Conservation (phyloP, 2,329 filamentous ascomycete genomes). For the Alternaria sp. region DNA sequence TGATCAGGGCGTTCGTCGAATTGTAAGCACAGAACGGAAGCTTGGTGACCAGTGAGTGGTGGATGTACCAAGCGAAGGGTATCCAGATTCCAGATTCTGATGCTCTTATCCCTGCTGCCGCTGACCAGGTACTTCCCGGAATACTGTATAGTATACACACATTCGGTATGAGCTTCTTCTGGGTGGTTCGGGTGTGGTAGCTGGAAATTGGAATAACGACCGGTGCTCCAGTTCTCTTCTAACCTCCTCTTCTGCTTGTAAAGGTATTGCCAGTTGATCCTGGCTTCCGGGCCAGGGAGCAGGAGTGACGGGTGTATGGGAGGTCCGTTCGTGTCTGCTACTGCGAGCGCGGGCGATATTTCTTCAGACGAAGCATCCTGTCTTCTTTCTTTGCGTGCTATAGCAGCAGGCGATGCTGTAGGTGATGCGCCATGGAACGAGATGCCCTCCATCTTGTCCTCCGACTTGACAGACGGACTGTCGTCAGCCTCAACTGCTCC, state of each 20-base stretch:
- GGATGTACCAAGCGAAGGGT: conserved; percentile 78
- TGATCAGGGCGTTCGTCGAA: conserved; percentile 89
- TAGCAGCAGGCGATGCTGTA: conserved; percentile 24
- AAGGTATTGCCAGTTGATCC: conserved; percentile 90
- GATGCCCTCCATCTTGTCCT: conserved; percentile 52
- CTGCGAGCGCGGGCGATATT: conserved; percentile 14
- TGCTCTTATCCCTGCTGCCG: conserved; percentile 86
- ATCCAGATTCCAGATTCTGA: conserved; percentile 90
- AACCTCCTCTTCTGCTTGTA: conserved; percentile 87
- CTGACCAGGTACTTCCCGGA: conserved; percentile 87
- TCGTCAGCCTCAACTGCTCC: conserved; percentile 58
- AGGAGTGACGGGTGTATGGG: conserved; percentile 47
- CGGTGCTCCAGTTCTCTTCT: conserved; percentile 91
- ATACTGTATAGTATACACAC: conserved; percentile 95
- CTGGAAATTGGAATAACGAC: conserved; percentile 85
- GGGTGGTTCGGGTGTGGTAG: conserved; percentile 83
- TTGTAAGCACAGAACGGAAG: conserved; percentile 92
- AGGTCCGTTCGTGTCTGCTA: conserved; percentile 1
- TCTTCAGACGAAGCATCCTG: conserved; percentile 19
- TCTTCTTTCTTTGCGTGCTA: conserved; percentile 30
- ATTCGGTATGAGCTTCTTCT: conserved; percentile 87
- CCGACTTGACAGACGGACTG: conserved; percentile 34
- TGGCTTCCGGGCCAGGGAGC: conserved; percentile 57
- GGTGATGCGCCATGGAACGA: conserved; percentile 37
- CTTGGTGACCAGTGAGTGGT: conserved; percentile 79